These are phyloP conservation scores for Candida arabinofermentans DNA, from an alignment of 805 yeast genomes.

Conservation along the genomic window DNA sequence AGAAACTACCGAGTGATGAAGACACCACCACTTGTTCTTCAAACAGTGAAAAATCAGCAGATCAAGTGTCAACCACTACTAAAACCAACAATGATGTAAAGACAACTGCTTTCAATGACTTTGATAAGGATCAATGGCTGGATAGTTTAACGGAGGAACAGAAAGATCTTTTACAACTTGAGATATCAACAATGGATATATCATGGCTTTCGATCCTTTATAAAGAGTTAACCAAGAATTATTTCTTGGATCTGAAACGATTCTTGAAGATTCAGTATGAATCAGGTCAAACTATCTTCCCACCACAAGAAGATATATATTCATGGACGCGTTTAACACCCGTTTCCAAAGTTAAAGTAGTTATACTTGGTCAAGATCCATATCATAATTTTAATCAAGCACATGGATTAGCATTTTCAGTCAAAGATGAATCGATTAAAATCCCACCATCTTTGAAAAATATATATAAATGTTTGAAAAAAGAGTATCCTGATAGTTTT, in stretches of 20 bases:
- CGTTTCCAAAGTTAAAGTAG: constrained; percentile 63
- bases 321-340: constrained; percentile 93
- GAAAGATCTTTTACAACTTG: constrained; percentile 52
- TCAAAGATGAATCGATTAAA: constrained; percentile 69
- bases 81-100: background rate
- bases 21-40: too few species aligned
- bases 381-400: constrained; percentile 93
- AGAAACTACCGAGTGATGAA: background rate
- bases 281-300: constrained; percentile 55
- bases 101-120: constrained; percentile 14
- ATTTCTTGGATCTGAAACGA: constrained; percentile 67
- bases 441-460: constrained; percentile 88
- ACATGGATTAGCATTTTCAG: constrained; percentile 94
- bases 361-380: constrained; percentile 94
- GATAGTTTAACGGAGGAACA: constrained; percentile 44
- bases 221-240: constrained; percentile 76
- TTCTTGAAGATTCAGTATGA: constrained; percentile 49
- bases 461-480: constrained; percentile 72
- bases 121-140: constrained; percentile 53
- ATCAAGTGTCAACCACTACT: background rate
- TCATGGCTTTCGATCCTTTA: constrained; percentile 75
- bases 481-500: constrained; percentile 70
- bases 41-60: too few species aligned
- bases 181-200: constrained; percentile 64
- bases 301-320: constrained; percentile 72